Percentiles rank a stretch among this genome's conserved stretches.
phyloP scores from a whole-genome alignment of 1,284 basidiomycete species.

The Cryptococcus neoformans region DNA sequence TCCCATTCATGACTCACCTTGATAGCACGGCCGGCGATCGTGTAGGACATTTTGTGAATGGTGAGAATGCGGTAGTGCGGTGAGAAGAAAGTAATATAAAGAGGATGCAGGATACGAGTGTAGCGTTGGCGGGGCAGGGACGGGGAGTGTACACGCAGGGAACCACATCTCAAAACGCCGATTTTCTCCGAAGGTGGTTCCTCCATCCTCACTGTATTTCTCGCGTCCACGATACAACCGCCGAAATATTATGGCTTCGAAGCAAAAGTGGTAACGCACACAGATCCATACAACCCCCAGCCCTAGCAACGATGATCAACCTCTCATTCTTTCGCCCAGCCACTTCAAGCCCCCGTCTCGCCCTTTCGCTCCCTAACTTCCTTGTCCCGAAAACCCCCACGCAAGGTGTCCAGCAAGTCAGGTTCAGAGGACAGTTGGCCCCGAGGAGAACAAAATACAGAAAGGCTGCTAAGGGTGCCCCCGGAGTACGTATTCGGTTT shows the following conservation, averaged over 20 bases:
- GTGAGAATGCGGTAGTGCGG: too few relatives aligned
- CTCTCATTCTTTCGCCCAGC: constrained; percentile 15
- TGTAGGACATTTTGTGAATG: constrained; percentile 46
- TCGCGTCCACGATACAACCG: constrained; percentile 4
- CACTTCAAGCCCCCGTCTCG: constrained; percentile 22
- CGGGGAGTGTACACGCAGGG: constrained; percentile 1
- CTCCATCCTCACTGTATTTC: background rate
- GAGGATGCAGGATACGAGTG: background rate
- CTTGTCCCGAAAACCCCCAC: too few relatives aligned
- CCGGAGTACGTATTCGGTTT: constrained; percentile 5
- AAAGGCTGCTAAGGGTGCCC: constrained; percentile 71
- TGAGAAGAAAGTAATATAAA: background rate
- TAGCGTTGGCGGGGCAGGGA: background rate
- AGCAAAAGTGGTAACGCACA: background rate
- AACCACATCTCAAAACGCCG: constrained; percentile 20
- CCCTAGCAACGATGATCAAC: too few relatives aligned
- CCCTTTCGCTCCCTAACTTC: constrained; percentile 10
- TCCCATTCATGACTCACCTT: constrained; percentile 35
- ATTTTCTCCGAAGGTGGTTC: constrained; percentile 15
- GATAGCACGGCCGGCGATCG: constrained; percentile 48
- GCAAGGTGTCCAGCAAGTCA: constrained; percentile 30
- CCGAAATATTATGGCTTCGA: too few relatives aligned
- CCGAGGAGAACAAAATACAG: constrained; percentile 76
- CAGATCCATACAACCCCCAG: background rate
- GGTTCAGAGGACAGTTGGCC: constrained; percentile 63